Evolutionary conservation across 2,329 filamentous ascomycete genomes (phyloP).

Genomic region (Aulographum hederae): DNA sequence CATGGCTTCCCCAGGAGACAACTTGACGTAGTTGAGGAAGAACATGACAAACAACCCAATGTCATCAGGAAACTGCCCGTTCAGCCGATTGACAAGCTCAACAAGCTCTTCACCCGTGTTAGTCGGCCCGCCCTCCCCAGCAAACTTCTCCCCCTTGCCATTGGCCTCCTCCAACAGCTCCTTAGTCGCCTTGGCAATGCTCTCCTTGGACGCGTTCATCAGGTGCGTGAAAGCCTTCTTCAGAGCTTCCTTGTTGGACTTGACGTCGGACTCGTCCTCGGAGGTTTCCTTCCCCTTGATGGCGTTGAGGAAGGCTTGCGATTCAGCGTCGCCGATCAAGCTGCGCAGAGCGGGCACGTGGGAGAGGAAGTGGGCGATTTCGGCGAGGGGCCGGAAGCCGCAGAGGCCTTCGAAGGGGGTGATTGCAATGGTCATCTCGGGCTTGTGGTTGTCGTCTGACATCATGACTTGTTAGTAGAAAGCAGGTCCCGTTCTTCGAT

Average conservation of each 20-base stretch:
- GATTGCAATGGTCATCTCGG: conserved; percentile 97
- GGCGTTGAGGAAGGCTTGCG: conserved; percentile 24
- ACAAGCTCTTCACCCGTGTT: conserved; percentile 53
- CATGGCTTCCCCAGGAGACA: conserved; percentile 80
- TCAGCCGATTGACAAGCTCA: conserved; percentile 57
- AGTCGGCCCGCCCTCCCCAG: conserved; percentile 49
- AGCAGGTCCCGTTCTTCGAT: background rate
- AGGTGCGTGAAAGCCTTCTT: conserved; percentile 58
- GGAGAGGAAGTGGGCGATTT: conserved; percentile 72
- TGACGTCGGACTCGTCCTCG: conserved; percentile 23
- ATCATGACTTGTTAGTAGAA: background rate
- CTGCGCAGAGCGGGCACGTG: conserved; percentile 34
- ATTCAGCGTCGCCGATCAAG: conserved; percentile 28
- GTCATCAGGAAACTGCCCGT: conserved; percentile 73
- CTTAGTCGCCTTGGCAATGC: conserved; percentile 45
- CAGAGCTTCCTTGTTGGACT: conserved; percentile 58
- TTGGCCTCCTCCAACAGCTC: conserved; percentile 55
- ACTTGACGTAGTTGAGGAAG: conserved; percentile 87
- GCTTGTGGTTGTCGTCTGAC: conserved; percentile 90
- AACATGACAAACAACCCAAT: conserved; percentile 91
- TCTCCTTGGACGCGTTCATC: conserved; percentile 57
- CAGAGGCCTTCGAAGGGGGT: conserved; percentile 93
- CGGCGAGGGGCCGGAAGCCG: conserved; percentile 73
- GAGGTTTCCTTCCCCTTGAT: conserved; percentile 33
- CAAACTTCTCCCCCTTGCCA: conserved; percentile 53